Evolutionary conservation across 352 stramenopile species (phyloP).

Genomic region (Nothophytophthora sp.): DNA sequence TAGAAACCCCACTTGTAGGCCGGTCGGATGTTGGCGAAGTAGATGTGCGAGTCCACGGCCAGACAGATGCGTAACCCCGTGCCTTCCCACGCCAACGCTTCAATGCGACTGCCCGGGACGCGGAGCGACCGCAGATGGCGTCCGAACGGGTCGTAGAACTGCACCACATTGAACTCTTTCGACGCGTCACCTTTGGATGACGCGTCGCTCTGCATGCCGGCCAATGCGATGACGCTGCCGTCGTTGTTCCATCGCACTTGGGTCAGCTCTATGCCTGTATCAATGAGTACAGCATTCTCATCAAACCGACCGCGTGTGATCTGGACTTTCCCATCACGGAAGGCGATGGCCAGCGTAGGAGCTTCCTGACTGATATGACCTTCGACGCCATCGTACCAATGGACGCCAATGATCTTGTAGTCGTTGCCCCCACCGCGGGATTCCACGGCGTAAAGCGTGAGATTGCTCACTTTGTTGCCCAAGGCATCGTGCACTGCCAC

Average conservation of each 20-base stretch:
- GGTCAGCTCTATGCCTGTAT: conserved; percentile 87
- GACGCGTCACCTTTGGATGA: conserved; percentile 31
- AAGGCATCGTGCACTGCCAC: conserved; percentile 87
- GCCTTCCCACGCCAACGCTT: conserved; percentile 92
- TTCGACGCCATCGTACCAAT: conserved; percentile 89
- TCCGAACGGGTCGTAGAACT: conserved; percentile 93
- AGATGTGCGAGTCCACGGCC: conserved; percentile 94
- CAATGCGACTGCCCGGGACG: conserved; percentile 87
- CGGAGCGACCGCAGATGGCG: conserved; percentile 85
- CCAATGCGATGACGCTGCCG: conserved; percentile 89
- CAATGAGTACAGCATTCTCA: conserved; percentile 87
- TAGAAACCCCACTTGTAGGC: conserved; percentile 93
- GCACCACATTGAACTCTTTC: conserved; percentile 84
- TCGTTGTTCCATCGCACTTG: conserved; percentile 92
- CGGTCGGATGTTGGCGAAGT: conserved; percentile 95
- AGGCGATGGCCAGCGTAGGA: conserved; percentile 91
- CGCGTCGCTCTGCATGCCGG: conserved; percentile 55
- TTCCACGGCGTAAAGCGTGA: conserved; percentile 81
- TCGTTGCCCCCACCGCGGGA: conserved; percentile 34
- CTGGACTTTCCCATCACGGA: conserved; percentile 92
- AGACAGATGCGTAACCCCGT: conserved; percentile 90
- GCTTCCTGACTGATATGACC: conserved; percentile 88
- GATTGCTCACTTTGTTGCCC: conserved; percentile 83
- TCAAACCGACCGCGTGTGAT: conserved; percentile 89
- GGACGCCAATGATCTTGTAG: conserved; percentile 81